phyloP scores from a whole-genome alignment of 2,329 filamentous ascomycete genomes.

The Claviceps sp. region DNA sequence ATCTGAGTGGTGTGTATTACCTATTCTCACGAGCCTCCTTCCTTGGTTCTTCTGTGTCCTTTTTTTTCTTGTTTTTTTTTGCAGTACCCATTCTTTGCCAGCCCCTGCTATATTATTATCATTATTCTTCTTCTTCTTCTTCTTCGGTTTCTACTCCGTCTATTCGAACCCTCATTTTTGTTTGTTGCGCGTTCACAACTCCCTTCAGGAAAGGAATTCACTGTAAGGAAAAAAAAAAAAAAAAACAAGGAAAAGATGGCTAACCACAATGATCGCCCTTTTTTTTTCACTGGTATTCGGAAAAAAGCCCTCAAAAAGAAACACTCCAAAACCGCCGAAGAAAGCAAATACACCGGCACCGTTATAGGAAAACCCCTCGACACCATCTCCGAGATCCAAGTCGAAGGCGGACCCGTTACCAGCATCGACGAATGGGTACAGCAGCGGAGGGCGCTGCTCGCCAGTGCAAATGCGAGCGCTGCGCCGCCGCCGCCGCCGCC shows the following conservation, averaged over 20 bases:
- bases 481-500: no score
- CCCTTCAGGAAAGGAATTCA: no score
- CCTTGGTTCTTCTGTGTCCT: not conserved
- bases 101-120: no score
- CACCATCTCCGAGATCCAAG: slow-evolving; percentile 49
- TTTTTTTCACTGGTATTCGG: no score
- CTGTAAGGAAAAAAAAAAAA: no score
- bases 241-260: not conserved
- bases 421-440: slow-evolving; percentile 25
- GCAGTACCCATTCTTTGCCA: no score
- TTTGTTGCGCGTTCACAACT: no score
- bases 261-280: not conserved
- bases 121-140: no score
- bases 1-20: slow-evolving; percentile 43
- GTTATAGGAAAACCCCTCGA: slow-evolving; percentile 64
- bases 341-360: slow-evolving; percentile 74
- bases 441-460: slow-evolving; percentile 13
- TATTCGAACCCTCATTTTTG: no score
- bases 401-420: slow-evolving; percentile 54
- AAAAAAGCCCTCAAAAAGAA: slow-evolving; percentile 69
- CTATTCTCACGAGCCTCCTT: not conserved
- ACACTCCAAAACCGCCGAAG: slow-evolving; percentile 78
- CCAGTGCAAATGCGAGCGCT: not conserved
- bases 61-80: no score
- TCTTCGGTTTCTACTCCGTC: no score